Evolutionary conservation across 2,329 filamentous ascomycete species (phyloP), one percentile per base, ranked within the genome.

Genomic region (Xylaria sp.): DNA sequence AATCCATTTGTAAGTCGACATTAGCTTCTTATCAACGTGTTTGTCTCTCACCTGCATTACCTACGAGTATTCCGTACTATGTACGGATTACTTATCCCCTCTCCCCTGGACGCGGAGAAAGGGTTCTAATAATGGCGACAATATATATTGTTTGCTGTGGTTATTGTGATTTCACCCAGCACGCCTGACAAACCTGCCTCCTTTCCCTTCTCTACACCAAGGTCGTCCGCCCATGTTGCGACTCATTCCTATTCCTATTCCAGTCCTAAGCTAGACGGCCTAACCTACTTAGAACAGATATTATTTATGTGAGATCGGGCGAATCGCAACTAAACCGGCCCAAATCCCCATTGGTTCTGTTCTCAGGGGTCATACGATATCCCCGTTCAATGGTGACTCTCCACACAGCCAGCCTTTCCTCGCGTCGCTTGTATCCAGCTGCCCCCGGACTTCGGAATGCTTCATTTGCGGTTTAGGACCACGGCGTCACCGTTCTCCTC

Each of bases 401-500:
- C 18, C 44, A 11, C 11, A 11, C 7, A 13, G 18, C 19, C 1
- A n/a, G 7, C 10, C 16, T 57, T 54, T 47, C 59, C 53, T 11
- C 59, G 53, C 35, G 13, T 59, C 44, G 55, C 58, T 63, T 58
- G 59, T 56, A 53, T 61, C 55, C 23, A 59, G 59, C 58, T 57
- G 48, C 9, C 39, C 16, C 42, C 54, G 47, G 54, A 57, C 47
- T 57, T 51, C 56, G 56, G 47, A 35, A 53, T 35, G 34, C 34
- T 30, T 35, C 34, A 23, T 2, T 34, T 16, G 18, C 9, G 23
- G 9, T 50, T 11, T 7, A 34, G 18, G 19, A 13, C 48, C 19
- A 50, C 13, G 5, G 42, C 13, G 42, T n/a, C 42, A n/a, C 10
- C 5, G 42, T n/a, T 13, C n/a, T 46, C 42, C 13, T 46, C 42